phyloP scores from a whole-genome alignment of 164 flowering plant species.

The Vitis vinifera region ASM3070453v1 NC_081809.1:5572501-5573000 shows the following conservation, averaged over 20 bases:
- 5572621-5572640: too few relatives aligned
- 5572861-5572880: slow-evolving; percentile 96
- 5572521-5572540: too few relatives aligned
- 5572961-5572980: slow-evolving; percentile 9
- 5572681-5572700: too few relatives aligned
- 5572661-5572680: too few relatives aligned
- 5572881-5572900: slow-evolving; percentile 89
- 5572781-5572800: slow-evolving; percentile 97
- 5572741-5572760: background rate
- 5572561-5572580: too few relatives aligned
- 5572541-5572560: too few relatives aligned
- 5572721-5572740: background rate
- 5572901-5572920: slow-evolving; percentile 98
- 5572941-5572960: slow-evolving; percentile 21
- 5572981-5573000: slow-evolving; percentile 1
- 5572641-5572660: too few relatives aligned
- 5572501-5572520: too few relatives aligned
- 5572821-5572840: slow-evolving; percentile 84
- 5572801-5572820: slow-evolving; percentile 97
- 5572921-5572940: slow-evolving; percentile 96
- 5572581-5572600: too few relatives aligned
- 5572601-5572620: too few relatives aligned
- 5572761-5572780: slow-evolving; percentile 75
- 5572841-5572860: slow-evolving; percentile 89
- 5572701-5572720: background rate